A percentile compares a stretch with the other conserved stretches of the same genome.
These are phyloP conservation scores for Stephanodiscus minutulus DNA, from an alignment of 108 stramenopile genomes.

Conservation along the genomic window DNA sequence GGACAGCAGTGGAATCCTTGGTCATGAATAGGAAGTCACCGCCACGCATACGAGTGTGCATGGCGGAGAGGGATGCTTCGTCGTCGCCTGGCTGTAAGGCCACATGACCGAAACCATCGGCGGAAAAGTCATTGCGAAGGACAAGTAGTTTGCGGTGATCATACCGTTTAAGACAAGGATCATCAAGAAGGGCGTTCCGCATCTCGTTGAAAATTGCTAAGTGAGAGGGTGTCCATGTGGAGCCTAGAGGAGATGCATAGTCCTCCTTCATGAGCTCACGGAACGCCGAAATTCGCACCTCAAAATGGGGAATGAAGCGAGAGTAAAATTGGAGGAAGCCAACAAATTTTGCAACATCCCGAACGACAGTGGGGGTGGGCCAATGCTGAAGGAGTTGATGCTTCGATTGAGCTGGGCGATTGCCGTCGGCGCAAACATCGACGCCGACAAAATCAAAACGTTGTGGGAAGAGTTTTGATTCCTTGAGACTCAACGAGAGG, in stretches of 20 bases:
- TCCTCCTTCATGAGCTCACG: neutral
- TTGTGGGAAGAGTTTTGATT: conserved; percentile 4
- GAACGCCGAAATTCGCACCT: neutral
- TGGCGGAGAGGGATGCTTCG: neutral
- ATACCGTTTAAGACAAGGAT: neutral
- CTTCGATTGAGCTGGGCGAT: neutral
- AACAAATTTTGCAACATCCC: conserved; percentile 18
- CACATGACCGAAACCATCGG: neutral
- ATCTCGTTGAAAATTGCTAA: neutral
- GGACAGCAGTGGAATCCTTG: neutral
- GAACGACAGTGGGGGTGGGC: neutral
- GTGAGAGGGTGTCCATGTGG: neutral
- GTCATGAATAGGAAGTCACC: neutral
- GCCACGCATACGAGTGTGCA: neutral
- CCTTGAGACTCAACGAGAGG: too few relatives aligned
- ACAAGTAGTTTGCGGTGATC: neutral
- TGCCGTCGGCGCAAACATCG: conserved; percentile 19
- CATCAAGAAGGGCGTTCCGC: neutral
- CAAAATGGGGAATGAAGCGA: conserved; percentile 13
- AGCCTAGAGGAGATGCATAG: neutral
- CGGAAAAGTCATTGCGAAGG: neutral
- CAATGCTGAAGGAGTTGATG: conserved; percentile 1
- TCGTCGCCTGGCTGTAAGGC: neutral
- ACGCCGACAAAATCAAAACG: conserved; percentile 19
- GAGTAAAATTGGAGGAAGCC: conserved; percentile 18